Evolutionary conservation across 164 flowering plant species (phyloP).

Genomic region (Umbellularia californica): DNA sequence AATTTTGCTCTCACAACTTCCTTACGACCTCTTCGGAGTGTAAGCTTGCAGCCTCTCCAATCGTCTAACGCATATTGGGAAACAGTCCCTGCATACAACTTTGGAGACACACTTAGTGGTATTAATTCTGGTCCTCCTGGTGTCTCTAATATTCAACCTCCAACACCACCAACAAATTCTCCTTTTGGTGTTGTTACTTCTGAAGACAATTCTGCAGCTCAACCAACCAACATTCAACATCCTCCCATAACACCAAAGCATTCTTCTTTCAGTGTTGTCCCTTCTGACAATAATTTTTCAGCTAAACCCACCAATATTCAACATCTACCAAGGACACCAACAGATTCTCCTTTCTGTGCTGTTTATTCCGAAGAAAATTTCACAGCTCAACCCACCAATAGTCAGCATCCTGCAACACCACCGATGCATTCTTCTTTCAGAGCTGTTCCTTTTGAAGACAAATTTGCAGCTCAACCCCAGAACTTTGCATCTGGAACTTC

Average conservation of each 20-base stretch:
- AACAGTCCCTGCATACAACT: slow-evolving; percentile 27
- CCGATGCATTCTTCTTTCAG: slow-evolving; percentile 40
- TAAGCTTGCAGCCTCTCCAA: slow-evolving; percentile 26
- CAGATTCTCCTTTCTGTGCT: background rate
- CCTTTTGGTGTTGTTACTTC: background rate
- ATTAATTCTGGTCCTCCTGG: slow-evolving; percentile 27
- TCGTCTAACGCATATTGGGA: slow-evolving; percentile 25
- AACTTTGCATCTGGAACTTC: slow-evolving; percentile 22
- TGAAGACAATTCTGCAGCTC: background rate
- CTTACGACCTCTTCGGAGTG: slow-evolving; percentile 30
- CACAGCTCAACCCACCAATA: background rate
- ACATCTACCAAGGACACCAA: background rate
- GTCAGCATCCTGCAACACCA: background rate
- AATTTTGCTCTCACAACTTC: slow-evolving; percentile 24
- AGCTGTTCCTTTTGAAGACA: slow-evolving; percentile 56
- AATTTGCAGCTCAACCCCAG: slow-evolving; percentile 29
- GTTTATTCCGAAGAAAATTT: background rate
- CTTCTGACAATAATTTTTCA: background rate
- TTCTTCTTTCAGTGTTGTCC: background rate
- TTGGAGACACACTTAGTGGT: slow-evolving; percentile 47
- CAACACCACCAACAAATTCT: slow-evolving; percentile 30
- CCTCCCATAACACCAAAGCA: slow-evolving; percentile 37
- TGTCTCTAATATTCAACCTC: slow-evolving; percentile 10
- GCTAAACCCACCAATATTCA: background rate
- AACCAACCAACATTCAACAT: background rate